Evolutionary conservation across 805 yeast genomes (phyloP), one percentile per base, ranked within the genome.

Genomic region (Henningerozyma blattae): DNA sequence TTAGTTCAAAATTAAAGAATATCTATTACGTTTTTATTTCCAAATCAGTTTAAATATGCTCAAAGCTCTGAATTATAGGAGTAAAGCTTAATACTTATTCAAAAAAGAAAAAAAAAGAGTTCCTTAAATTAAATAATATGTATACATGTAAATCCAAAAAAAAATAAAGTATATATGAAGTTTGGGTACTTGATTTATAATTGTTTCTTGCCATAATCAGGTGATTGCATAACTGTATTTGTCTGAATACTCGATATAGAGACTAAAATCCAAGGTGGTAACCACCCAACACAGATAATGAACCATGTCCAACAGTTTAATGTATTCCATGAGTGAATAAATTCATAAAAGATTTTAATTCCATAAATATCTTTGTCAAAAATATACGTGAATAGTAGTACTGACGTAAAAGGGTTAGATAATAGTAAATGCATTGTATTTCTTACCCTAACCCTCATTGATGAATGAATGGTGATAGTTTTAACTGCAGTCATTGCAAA

Each of bases 241-340:
- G n/a, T n/a, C n/a, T n/a, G n/a, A 14, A 43, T 12, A 2, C 45
- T 27, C 2, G 65, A 58, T n/a, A 50, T 31, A 1, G 56, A 53
- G 10, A 59, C 45, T 13, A 60, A 46, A 3, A 75, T 29, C 97
- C 97, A 89, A 4, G 75, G 67, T 3, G 96, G 94, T 26, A 77
- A 53, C 94, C 95, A 86, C 0, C 85, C 82, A 28, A 77, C 59
- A 27, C 75, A 63, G 2, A 86, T 51, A 17, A 82, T 69, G 36
- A 72, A 67, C 87, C 94, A 85, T 0, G 94, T 81, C 89, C 94
- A 85, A 38, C 81, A 77, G 36, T 79, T 80, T 36, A 82, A 58
- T 26, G 75, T 71, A 18, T 62, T 49, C 79, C 87, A 83, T 3
- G 84, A 73, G 18, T 70, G 62, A 9, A 77, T 52, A 13, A 86